phyloP scores from a whole-genome alignment of 495 filamentous ascomycete species.

The Daldinia caldariorum region DNA sequence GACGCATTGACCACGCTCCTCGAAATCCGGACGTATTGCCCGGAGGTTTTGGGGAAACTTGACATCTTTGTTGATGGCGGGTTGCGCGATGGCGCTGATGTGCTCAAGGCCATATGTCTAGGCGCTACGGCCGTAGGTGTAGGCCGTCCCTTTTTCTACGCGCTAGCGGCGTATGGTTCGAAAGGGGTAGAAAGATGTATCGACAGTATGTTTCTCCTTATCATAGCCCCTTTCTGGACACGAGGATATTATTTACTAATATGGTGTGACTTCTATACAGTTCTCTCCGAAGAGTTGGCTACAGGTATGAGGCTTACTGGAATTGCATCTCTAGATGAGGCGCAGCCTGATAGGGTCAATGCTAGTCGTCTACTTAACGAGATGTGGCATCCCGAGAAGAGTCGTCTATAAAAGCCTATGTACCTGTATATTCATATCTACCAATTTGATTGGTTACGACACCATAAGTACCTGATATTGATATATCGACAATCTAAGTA shows the following conservation, averaged over 20 bases:
- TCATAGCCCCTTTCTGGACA: neutral
- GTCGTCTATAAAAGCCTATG: conserved; percentile 20
- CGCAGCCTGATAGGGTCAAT: conserved; percentile 43
- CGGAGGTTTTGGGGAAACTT: conserved; percentile 74
- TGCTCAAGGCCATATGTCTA: conserved; percentile 85
- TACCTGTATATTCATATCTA: neutral
- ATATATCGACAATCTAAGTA: neutral
- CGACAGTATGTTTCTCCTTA: conserved; percentile 41
- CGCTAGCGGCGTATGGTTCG: conserved; percentile 83
- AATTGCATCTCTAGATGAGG: conserved; percentile 38
- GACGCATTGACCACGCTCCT: conserved; percentile 88
- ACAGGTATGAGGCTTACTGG: conserved; percentile 44
- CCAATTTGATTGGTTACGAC: neutral
- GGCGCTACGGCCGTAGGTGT: conserved; percentile 88
- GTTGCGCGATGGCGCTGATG: conserved; percentile 82
- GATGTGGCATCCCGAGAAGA: conserved; percentile 47
- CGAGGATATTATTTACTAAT: conserved; percentile 15
- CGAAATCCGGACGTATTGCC: conserved; percentile 64
- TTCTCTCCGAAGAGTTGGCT: conserved; percentile 42
- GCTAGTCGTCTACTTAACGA: conserved; percentile 45
- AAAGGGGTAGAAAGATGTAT: conserved; percentile 70
- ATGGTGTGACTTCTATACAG: conserved; percentile 14
- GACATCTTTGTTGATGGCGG: conserved; percentile 88
- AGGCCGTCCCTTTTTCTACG: conserved; percentile 85
- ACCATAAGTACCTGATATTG: neutral